A percentile compares a stretch with the other conserved stretches of the same genome.
Conservation (phyloP, 768 basidiomycete species). For the Suillus brevipes region DNA sequence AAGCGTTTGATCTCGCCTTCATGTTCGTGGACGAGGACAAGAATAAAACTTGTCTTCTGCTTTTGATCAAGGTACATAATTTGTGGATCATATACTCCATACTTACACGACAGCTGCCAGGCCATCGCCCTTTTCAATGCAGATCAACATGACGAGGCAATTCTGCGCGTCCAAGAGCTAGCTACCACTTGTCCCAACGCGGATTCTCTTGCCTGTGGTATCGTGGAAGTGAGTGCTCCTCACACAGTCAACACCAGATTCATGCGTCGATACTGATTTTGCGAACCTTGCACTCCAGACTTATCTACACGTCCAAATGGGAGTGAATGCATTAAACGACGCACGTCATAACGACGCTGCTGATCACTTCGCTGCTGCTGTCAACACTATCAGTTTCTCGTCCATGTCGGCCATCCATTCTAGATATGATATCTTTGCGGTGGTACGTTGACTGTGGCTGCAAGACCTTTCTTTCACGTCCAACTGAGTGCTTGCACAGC, state of each 20-base stretch:
- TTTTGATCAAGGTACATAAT: background rate
- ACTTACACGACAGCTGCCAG: background rate
- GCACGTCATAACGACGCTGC: background rate
- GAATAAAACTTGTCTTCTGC: background rate
- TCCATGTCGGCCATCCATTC: background rate
- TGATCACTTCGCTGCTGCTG: background rate
- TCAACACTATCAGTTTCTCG: background rate
- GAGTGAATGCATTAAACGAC: background rate
- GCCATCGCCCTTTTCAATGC: background rate
- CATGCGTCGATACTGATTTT: background rate
- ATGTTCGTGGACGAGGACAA: background rate
- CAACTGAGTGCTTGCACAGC: background rate
- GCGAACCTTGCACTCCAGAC: background rate
- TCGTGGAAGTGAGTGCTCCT: background rate
- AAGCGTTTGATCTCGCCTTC: slow-evolving; percentile 1
- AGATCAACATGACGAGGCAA: background rate
- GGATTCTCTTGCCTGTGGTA: background rate
- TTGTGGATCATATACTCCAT: too few species aligned
- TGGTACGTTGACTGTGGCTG: background rate
- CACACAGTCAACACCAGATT: background rate
- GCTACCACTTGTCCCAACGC: background rate
- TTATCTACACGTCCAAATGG: background rate
- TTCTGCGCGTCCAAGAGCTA: background rate
- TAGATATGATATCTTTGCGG: background rate
- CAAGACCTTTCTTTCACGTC: background rate